Base-by-base conservation (phyloP, 352 stramenopile genomes). In the Ophiocytium majus region DNA sequence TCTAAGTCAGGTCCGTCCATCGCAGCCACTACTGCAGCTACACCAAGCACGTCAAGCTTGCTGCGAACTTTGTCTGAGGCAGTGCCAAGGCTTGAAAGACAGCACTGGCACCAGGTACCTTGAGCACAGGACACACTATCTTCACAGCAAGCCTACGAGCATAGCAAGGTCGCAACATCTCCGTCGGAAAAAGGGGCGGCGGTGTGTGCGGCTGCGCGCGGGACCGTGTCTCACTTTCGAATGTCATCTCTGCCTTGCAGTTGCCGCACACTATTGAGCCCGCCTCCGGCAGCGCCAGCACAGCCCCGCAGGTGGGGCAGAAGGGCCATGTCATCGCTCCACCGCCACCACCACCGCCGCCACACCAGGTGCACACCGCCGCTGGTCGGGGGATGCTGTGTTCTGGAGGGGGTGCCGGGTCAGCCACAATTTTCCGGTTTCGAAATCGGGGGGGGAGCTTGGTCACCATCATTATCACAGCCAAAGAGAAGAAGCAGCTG, bases 291-390 rank as follows among this genome's bases (percentile, higher is more conserved):
- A 81, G 33, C n/a, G 82, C 79, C 19, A 87, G 63, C 9, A 87
- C 66, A 33, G 50, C 80, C n/a, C 83, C 83, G 63, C 83, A 87
- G 31, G 79, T 81, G 31, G 78, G 83, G 50, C 83, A 87, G 50
- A 87, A 87, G 28, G 83, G 83, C 83, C 83, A 87, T 10, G 78
- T 36, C 83, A 87, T 86, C 10, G 32, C 17, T 19, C 81, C 63
- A 36, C n/a, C 10, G 28, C 14, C 0, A 31, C 14, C 0, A 37
- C n/a, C 14, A 0, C 23, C 23, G 19, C 66, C 43, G 5, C 5
- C 43, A 57, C 43, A 14, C 43, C 43, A 57, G 14, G 14, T 5
- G 5, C 43, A 14, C 43, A 5, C 43, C 5, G 43, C 5, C 5
- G 43, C 14, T 57, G 43, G 43, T 57, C 14, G 43, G 43, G 14